Percentiles rank a stretch among this genome's conserved stretches.
phyloP scores from a whole-genome alignment of 441 rosid species.

The Populus hybrid region DNA sequence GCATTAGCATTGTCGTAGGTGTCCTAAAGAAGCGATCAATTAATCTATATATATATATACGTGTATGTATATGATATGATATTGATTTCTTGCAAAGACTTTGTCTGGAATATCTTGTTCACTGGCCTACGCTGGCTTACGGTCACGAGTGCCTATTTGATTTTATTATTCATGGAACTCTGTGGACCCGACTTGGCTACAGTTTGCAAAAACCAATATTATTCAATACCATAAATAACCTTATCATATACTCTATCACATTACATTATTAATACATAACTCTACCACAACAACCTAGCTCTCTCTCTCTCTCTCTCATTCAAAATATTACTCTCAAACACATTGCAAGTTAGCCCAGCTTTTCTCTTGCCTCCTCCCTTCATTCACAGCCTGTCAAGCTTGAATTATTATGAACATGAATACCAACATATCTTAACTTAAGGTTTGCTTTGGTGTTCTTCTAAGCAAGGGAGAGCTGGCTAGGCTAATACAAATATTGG shows the following conservation, averaged over 20 bases:
- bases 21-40: not conserved
- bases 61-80: not conserved
- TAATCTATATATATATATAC: too few relatives aligned
- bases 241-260: not conserved
- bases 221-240: not conserved
- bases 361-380: slow-evolving; percentile 17
- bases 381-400: slow-evolving; percentile 56
- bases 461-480: slow-evolving; percentile 20
- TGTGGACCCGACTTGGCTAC: slow-evolving; percentile 19
- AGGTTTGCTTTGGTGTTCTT: slow-evolving; percentile 40
- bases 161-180: not conserved
- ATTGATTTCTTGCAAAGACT: slow-evolving; percentile 23
- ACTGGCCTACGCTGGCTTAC: slow-evolving; percentile 12
- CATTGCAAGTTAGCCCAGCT: slow-evolving; percentile 23
- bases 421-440: slow-evolving; percentile 12
- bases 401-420: slow-evolving; percentile 42
- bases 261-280: slow-evolving; percentile 1
- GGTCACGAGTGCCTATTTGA: slow-evolving; percentile 12
- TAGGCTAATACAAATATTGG: slow-evolving; percentile 7
- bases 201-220: slow-evolving; percentile 6
- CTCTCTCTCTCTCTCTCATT: not conserved
- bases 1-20: not conserved
- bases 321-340: slow-evolving; percentile 13
- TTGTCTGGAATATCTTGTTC: slow-evolving; percentile 46
- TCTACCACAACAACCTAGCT: not conserved